phyloP scores from a whole-genome alignment of 116 monocot species.

The Phalaenopsis hybrid region DNA sequence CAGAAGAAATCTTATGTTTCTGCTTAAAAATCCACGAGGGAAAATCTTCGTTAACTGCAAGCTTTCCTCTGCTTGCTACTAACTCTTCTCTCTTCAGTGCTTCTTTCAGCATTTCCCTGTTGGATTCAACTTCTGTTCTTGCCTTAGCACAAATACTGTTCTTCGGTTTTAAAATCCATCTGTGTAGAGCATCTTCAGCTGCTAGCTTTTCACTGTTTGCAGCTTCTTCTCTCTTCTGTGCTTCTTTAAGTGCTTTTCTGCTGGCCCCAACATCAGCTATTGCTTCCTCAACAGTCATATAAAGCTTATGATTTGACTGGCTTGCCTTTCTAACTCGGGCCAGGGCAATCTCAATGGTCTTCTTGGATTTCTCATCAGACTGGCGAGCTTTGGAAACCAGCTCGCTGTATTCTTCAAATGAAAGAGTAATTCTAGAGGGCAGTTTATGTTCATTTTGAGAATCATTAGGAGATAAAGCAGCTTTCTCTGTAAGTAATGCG shows the following conservation, averaged over 20 bases:
- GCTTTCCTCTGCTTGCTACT: slow-evolving; percentile 52
- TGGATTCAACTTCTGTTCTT: slow-evolving; percentile 35
- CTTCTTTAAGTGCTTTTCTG: slow-evolving; percentile 47
- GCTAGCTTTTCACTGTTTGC: slow-evolving; percentile 59
- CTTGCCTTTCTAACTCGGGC: slow-evolving; percentile 55
- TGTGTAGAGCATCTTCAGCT: slow-evolving; percentile 65
- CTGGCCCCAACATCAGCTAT: slow-evolving; percentile 42
- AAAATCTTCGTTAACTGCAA: slow-evolving; percentile 46
- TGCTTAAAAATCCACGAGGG: slow-evolving; percentile 46
- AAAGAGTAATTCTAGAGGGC: slow-evolving; percentile 27
- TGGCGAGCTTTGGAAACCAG: slow-evolving; percentile 54
- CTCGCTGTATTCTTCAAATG: slow-evolving; percentile 32
- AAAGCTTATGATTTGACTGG: slow-evolving; percentile 29
- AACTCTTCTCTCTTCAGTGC: slow-evolving; percentile 57
- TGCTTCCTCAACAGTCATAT: slow-evolving; percentile 53
- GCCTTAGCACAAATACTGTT: slow-evolving; percentile 8
- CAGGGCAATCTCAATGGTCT: slow-evolving; percentile 51
- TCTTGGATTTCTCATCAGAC: slow-evolving; percentile 50
- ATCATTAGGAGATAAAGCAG: slow-evolving; percentile 18
- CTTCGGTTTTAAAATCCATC: too few species aligned
- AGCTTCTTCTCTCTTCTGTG: slow-evolving; percentile 52
- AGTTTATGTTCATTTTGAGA: slow-evolving; percentile 1
- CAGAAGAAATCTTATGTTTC: slow-evolving; percentile 30
- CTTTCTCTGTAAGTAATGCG: slow-evolving; percentile 47
- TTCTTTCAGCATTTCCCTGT: slow-evolving; percentile 45